These are phyloP conservation scores for Hsuehochloa calcarea DNA, from an alignment of 176 grass and related monocot genomes.

Conservation along the genomic window DNA sequence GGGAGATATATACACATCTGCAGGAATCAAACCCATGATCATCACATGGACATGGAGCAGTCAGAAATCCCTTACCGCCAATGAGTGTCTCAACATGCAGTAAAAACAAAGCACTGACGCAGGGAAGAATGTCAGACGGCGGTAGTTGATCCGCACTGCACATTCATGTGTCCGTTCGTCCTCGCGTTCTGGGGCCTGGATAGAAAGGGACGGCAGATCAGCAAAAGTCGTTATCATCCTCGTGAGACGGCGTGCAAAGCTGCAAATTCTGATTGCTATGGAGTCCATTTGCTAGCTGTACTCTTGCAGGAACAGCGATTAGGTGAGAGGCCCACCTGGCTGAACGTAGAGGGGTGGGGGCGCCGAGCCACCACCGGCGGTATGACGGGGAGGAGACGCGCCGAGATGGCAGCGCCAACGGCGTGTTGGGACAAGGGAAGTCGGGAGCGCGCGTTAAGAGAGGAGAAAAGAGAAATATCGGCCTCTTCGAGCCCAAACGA, in stretches of 20 bases:
- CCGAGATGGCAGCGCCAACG: neutral
- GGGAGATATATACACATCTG: neutral
- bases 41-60: conserved; percentile 15
- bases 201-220: neutral
- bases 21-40: neutral
- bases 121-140: conserved; percentile 1
- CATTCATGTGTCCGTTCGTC: neutral
- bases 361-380: neutral
- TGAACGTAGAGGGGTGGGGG: neutral
- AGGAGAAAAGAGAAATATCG: neutral
- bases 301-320: neutral
- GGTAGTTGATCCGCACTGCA: neutral
- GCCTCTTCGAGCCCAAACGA: neutral
- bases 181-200: neutral
- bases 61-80: neutral
- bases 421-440: neutral
- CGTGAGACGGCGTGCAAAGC: neutral
- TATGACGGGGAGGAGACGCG: neutral
- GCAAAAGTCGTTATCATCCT: neutral
- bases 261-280: neutral
- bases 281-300: neutral
- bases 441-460: neutral
- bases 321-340: neutral
- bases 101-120: neutral
- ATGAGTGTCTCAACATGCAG: neutral